These are phyloP conservation scores for Amanita exitialis DNA, from an alignment of 768 basidiomycete species.

Conservation along the genomic window DNA sequence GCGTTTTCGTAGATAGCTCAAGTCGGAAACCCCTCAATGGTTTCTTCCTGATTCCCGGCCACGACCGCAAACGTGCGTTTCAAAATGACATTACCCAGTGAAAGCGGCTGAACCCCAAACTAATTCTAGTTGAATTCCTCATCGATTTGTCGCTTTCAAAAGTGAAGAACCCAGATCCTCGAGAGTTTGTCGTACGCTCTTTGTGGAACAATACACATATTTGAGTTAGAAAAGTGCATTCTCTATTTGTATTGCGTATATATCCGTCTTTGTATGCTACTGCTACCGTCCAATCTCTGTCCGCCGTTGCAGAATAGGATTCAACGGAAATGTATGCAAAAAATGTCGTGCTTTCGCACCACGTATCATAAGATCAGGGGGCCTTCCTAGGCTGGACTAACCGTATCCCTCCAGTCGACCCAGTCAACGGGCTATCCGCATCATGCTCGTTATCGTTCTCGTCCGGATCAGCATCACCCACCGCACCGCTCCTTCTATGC, in stretches of 20 bases:
- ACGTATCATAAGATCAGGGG: background rate
- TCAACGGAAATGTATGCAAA: constrained; percentile 2
- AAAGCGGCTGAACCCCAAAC: background rate
- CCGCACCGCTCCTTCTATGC: constrained; percentile 16
- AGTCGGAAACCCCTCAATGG: constrained; percentile 37
- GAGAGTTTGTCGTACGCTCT: constrained; percentile 39
- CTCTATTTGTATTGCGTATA: background rate
- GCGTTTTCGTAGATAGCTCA: constrained; percentile 35
- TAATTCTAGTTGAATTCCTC: constrained; percentile 30
- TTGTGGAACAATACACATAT: constrained; percentile 44
- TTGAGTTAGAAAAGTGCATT: constrained; percentile 3
- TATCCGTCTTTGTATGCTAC: too few species aligned
- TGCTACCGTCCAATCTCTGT: too few species aligned
- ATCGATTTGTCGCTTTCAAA: constrained; percentile 28
- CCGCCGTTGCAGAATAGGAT: background rate
- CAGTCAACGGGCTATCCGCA: constrained; percentile 12
- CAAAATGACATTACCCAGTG: background rate
- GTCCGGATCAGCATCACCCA: constrained; percentile 15
- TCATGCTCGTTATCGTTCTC: constrained; percentile 15
- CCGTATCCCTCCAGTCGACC: constrained; percentile 23
- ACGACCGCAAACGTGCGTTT: constrained; percentile 37
- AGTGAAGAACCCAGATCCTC: constrained; percentile 24
- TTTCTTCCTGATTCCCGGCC: constrained; percentile 45
- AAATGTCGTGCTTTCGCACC: background rate
- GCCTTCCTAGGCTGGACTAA: constrained; percentile 21